These are phyloP conservation scores for Diplodia seriata DNA, from an alignment of 2,329 filamentous ascomycete species.

Conservation along the genomic window DNA sequence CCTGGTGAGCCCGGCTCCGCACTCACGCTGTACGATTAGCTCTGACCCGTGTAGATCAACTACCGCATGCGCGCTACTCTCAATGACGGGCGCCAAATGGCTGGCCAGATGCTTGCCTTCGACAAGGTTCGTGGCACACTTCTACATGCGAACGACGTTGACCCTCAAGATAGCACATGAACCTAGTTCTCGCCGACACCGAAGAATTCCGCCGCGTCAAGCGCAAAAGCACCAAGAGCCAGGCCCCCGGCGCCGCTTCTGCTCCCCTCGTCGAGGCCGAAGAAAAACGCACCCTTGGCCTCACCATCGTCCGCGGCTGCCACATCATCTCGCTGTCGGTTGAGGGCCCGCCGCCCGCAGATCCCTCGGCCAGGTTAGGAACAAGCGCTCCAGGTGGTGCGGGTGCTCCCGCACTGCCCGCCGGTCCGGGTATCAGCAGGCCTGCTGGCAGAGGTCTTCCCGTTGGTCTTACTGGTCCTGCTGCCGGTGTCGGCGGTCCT, in stretches of 20 bases:
- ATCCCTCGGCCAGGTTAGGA: conserved; percentile 88
- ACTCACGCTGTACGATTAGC: conserved; percentile 34
- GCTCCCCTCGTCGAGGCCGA: conserved; percentile 81
- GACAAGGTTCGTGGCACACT: conserved; percentile 74
- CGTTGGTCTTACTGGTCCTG: conserved; percentile 85
- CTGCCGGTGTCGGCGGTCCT: conserved; percentile 82
- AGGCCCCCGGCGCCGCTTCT: conserved; percentile 67
- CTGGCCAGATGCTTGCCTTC: conserved; percentile 97
- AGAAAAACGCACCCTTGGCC: conserved; percentile 95
- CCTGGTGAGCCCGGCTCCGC: conserved; percentile 59
- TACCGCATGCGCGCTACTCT: conserved; percentile 98
- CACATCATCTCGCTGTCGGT: conserved; percentile 95
- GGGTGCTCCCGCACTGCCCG: conserved; percentile 68
- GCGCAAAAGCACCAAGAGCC: conserved; percentile 77
- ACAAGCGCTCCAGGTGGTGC: conserved; percentile 72
- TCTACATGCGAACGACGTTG: conserved; percentile 3
- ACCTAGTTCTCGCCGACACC: conserved; percentile 96
- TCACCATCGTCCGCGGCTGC: conserved; percentile 92
- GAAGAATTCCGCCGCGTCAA: conserved; percentile 96
- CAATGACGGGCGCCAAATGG: conserved; percentile 94
- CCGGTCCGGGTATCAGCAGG: conserved; percentile 88
- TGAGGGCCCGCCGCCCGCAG: conserved; percentile 92
- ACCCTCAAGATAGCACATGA: conserved; percentile 81
- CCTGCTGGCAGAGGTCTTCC: conserved; percentile 87
- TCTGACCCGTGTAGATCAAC: conserved; percentile 76